Evolutionary conservation across 495 filamentous ascomycete species (phyloP), one percentile per base, ranked within the genome.

Genomic region (Endocarpon pusillum): DNA sequence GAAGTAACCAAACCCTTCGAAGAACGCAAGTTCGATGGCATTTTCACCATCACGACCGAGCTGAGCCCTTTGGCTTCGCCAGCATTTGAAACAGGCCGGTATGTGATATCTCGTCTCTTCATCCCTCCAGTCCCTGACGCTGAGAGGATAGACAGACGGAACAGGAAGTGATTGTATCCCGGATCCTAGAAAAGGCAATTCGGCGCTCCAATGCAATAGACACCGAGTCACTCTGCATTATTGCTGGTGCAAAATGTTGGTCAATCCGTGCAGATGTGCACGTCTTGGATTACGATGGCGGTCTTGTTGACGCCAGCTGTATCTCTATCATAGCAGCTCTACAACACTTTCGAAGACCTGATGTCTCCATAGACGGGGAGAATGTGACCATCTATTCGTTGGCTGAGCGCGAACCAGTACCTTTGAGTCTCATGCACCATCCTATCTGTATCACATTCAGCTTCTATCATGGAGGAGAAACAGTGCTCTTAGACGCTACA

Each of bases 21-120:
- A 28, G 87, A 94, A 52, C 76, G 89, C 19, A 85, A 84, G 32
- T 93, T 93, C 46, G 87, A 94, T 49, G 89, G 89, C 47, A 67
- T 89, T 49, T 94, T 96, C 58, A 80, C 70, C 34, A 94, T 97
- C 49, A 68, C 72, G 19, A 75, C 85, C 38, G 89, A 97, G 53
- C 69, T 97, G 41, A 77, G 73, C 32, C 80, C 84, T n/a, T 85
- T 97, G 78, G 75, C 80, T 16, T 85, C 83, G 19, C 85, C 89
- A 9, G 73, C 79, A 18, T 91, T 91, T 64, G 86, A 94, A 53
- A 69, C 78, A 43, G 80, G 79, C 52, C 67, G 83, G 62, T 81
- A 69, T 44, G 64, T 36, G 19, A 27, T 18, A 16, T 26, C 7
- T 22, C 3, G 7, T 12, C 5, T 32, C 38, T 36, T 42, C 48